Base-by-base conservation (phyloP, 1,284 basidiomycete genomes). In the Rhizopogon parksii region DNA sequence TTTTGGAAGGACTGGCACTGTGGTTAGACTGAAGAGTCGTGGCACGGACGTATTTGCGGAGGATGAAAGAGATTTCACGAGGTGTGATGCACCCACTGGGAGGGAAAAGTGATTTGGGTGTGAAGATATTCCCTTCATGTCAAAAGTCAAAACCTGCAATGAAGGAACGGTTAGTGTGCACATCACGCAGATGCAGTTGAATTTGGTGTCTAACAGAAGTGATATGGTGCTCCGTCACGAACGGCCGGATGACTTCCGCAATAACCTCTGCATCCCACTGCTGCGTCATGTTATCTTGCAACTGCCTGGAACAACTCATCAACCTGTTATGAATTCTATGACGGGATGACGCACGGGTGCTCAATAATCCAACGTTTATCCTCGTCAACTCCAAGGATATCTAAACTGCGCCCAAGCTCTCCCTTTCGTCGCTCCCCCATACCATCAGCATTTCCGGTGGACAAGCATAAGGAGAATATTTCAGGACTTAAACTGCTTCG, bases 61-160 rank as follows among this genome's bases (percentile, higher is more conserved):
- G 24, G 56, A 58, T 39, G 54, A 64, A 51, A 59, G 55, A 38
- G 60, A 68, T 52, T 46, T 56, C 38, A 78, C 66, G 25, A 82
- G 69, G 39, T 69, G 64, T 42, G 68, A 65, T 36, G 73, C 74
- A 46, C 88, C 85, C 39, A 67, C 60, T n/a, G 79, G 78, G 17
- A 95, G 71, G 0, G 91, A 85, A 51, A 76, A 76, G 68, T 99
- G 95, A 67, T 99, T 99, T 0, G 90, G 86, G 63, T 99, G 95
- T 0, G 73, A 75, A 6, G 93, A 94, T 4, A 99, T 75, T 1
- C 96, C 95, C 3, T 65, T 57, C 0, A 68, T 56, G 69, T 99
- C 95, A 61, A 99, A 99, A 0, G 95, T 97, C 51, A 99, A 71
- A 50, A 99, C 83, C 89, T 95, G 61, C 5, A 49, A 35, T 47